Conservation (phyloP, 331 rosid genomes). For the Telfairia occidentalis region DNA sequence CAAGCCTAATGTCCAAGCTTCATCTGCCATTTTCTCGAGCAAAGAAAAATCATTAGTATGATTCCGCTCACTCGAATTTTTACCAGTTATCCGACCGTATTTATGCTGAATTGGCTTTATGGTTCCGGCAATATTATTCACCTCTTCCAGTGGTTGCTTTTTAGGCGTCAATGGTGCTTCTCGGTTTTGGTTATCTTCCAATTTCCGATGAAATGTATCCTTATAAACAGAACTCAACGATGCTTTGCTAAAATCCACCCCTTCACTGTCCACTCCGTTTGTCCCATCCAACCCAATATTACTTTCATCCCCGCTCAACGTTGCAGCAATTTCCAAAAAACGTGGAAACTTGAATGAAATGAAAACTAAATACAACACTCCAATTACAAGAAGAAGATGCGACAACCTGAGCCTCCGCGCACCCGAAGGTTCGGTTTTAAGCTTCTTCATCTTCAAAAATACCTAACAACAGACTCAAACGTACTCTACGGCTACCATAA, state of each 20-base stretch:
- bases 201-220: conserved; percentile 65
- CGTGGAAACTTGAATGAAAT: conserved; percentile 68
- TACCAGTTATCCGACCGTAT: conserved; percentile 71
- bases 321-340: conserved; percentile 45
- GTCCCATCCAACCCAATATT: conserved; percentile 36
- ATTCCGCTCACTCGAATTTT: conserved; percentile 39
- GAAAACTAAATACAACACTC: conserved; percentile 63
- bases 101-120: conserved; percentile 28
- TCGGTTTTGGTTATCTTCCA: conserved; percentile 50
- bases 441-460: conserved; percentile 52
- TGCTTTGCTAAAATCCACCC: conserved; percentile 51
- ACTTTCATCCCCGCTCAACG: conserved; percentile 65
- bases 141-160: conserved; percentile 59
- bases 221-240: conserved; percentile 54
- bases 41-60: conserved; percentile 45
- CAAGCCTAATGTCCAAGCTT: conserved; percentile 88
- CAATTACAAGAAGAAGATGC: conserved; percentile 60
- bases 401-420: conserved; percentile 64
- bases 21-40: conserved; percentile 87
- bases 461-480: conserved; percentile 10
- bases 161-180: conserved; percentile 65
- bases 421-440: conserved; percentile 47
- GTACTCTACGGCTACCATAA: conserved; percentile 30
- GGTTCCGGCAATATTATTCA: conserved; percentile 23
- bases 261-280: conserved; percentile 24